Base-by-base conservation (phyloP, 2,329 filamentous ascomycete species). In the Aspergillus puulaauensis region DNA sequence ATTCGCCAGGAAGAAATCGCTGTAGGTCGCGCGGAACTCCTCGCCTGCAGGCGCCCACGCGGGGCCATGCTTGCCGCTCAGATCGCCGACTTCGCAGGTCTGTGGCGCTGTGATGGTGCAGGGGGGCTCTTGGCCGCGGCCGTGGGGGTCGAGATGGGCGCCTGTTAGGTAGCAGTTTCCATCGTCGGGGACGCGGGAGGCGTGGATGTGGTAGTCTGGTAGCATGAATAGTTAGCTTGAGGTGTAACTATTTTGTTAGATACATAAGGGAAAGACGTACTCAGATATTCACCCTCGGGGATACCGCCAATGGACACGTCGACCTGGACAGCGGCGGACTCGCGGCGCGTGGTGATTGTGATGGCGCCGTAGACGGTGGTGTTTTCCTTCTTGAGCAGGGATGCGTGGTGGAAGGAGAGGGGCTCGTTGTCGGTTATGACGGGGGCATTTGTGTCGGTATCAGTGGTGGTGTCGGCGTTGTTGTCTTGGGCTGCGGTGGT, bases 21-120 rank as follows among this genome's bases (percentile, higher is more conserved):
- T 64, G 62, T 83, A 80, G 46, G 61, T 60, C 40, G 61, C 61
- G 17, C 65, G 64, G 64, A 72, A 78, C 23, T 54, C 53, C 44
- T 66, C 58, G 39, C 58, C 56, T 6, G 46, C 68, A 68, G 81
- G 86, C 27, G 73, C 71, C 24, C 73, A 78, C 66, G 90, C 82
- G 59, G 80, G 80, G 61, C 89, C 89, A 67, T 88, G 79, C 77
- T 93, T 93, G 69, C 90, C 90, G 65, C 84, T 83, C 56, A 92
- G 79, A 71, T 93, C 90, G 63, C 90, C 90, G 11, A 90, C 84
- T 75, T 93, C 85, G 77, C 90, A 95, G 9, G 84, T 86, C 60
- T 83, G 74, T 7, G 87, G 87, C 6, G 76, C 69, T 9, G 70
- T 65, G 11, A 75, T 39, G 67, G 91, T 79, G 75, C 90, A 93